Conservation (phyloP, 805 yeast species). For the Brettanomyces bruxellensis region DNA sequence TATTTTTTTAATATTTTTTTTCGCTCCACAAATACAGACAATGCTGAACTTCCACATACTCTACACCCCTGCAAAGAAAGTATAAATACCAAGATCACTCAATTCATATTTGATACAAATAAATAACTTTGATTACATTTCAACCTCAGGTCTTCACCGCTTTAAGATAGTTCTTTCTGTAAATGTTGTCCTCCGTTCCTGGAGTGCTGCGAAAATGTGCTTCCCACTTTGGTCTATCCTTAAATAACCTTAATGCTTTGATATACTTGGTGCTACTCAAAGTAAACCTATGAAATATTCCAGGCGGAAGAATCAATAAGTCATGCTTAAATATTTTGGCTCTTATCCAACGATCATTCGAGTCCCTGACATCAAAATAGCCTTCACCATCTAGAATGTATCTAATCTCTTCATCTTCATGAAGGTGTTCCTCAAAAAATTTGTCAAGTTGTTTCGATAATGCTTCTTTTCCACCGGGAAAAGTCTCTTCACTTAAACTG, state of each 20-base stretch:
- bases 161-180: slow-evolving; percentile 38
- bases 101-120: not conserved
- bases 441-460: slow-evolving; percentile 55
- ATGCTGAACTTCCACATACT: too few relatives aligned
- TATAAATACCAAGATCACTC: not conserved
- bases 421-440: slow-evolving; percentile 81
- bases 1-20: too few relatives aligned
- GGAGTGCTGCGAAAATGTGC: slow-evolving; percentile 51
- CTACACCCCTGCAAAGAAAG: not conserved
- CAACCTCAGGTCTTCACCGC: slow-evolving; percentile 10
- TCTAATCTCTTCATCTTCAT: slow-evolving; percentile 95
- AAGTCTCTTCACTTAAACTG: slow-evolving; percentile 46
- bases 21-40: too few relatives aligned
- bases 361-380: slow-evolving; percentile 76
- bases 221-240: slow-evolving; percentile 95
- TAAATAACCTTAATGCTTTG: slow-evolving; percentile 73
- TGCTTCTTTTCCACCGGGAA: slow-evolving; percentile 52
- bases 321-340: slow-evolving; percentile 57
- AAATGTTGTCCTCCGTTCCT: slow-evolving; percentile 34
- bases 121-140: not conserved
- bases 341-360: slow-evolving; percentile 62
- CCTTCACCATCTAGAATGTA: slow-evolving; percentile 87
- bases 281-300: slow-evolving; percentile 91
- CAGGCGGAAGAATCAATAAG: slow-evolving; percentile 73
- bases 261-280: slow-evolving; percentile 54